These are phyloP conservation scores for Telopea speciosissima DNA, from an alignment of 177 flowering plant genomes.

Conservation along the genomic window DNA sequence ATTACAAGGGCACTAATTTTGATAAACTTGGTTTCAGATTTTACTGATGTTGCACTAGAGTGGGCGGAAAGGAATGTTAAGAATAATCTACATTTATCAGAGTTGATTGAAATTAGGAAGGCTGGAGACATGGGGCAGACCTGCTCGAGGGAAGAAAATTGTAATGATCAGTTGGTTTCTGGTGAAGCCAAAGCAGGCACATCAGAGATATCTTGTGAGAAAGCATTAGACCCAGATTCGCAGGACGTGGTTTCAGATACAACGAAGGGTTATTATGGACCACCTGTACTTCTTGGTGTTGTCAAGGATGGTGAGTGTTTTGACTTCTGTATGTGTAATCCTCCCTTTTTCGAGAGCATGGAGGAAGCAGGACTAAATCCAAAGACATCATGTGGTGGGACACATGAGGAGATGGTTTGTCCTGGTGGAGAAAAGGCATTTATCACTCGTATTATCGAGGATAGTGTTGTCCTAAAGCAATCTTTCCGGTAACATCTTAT, in stretches of 20 bases:
- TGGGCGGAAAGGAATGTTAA: slow-evolving; percentile 85
- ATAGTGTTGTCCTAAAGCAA: slow-evolving; percentile 65
- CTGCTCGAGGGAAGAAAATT: slow-evolving; percentile 12
- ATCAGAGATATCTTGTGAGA: slow-evolving; percentile 12
- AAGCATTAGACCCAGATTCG: slow-evolving; percentile 11
- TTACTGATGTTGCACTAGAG: slow-evolving; percentile 82
- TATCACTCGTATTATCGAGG: slow-evolving; percentile 72
- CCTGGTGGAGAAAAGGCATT: slow-evolving; percentile 92
- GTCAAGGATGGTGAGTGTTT: slow-evolving; percentile 68
- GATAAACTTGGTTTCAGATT: slow-evolving; percentile 46
- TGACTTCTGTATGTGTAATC: slow-evolving; percentile 99
- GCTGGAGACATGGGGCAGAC: slow-evolving; percentile 17
- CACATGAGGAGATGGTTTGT: slow-evolving; percentile 82
- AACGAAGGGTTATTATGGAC: slow-evolving; percentile 32
- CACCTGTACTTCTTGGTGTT: slow-evolving; percentile 62
- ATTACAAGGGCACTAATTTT: not conserved
- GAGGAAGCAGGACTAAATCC: slow-evolving; percentile 88
- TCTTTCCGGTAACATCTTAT: slow-evolving; percentile 48
- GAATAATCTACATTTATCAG: slow-evolving; percentile 63
- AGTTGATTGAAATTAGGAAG: slow-evolving; percentile 74
- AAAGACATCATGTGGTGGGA: slow-evolving; percentile 94
- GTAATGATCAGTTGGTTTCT: slow-evolving; percentile 4
- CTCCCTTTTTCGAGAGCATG: slow-evolving; percentile 89
- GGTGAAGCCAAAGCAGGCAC: slow-evolving; percentile 12
- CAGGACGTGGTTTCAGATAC: slow-evolving; percentile 9